A percentile compares a stretch with the other conserved stretches of the same genome.
phyloP scores from a whole-genome alignment of 352 stramenopile species.

The Globisporangium spiculum region DNA sequence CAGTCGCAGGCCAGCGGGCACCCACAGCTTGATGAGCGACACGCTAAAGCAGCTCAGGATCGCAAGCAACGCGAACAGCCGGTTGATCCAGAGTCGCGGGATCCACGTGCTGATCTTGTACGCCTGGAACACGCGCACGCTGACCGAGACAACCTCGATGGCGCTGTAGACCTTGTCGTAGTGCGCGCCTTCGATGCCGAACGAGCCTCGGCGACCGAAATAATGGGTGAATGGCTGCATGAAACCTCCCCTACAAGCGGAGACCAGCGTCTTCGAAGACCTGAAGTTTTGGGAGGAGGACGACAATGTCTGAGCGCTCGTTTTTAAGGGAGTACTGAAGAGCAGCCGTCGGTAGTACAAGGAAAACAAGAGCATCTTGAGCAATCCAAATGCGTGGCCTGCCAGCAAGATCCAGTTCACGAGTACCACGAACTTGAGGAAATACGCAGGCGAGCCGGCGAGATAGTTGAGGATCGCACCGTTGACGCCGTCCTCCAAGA shows the following conservation, averaged over 20 bases:
- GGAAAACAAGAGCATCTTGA: conserved; percentile 1
- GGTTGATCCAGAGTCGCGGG: conserved; percentile 12
- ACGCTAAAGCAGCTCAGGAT: conserved; percentile 2
- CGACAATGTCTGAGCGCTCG: neutral
- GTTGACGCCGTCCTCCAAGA: neutral
- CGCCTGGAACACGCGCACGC: conserved; percentile 4
- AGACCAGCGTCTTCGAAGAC: too few relatives aligned
- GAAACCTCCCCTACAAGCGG: too few relatives aligned
- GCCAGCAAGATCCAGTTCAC: neutral
- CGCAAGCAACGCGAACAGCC: neutral
- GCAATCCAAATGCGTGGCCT: neutral
- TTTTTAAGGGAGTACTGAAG: neutral
- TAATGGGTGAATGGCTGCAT: neutral
- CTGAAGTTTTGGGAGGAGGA: neutral
- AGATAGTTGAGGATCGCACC: neutral
- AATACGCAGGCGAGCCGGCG: neutral
- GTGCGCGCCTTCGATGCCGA: conserved; percentile 4
- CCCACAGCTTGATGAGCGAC: conserved; percentile 7
- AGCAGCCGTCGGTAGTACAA: neutral
- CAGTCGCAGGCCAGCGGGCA: neutral
- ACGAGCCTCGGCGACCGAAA: conserved; percentile 1
- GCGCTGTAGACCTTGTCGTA: neutral
- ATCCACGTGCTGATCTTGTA: conserved; percentile 6
- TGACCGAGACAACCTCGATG: neutral
- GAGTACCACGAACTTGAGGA: neutral